phyloP scores from a whole-genome alignment of 805 yeast species.

The Hanseniaspora meyeri region DNA sequence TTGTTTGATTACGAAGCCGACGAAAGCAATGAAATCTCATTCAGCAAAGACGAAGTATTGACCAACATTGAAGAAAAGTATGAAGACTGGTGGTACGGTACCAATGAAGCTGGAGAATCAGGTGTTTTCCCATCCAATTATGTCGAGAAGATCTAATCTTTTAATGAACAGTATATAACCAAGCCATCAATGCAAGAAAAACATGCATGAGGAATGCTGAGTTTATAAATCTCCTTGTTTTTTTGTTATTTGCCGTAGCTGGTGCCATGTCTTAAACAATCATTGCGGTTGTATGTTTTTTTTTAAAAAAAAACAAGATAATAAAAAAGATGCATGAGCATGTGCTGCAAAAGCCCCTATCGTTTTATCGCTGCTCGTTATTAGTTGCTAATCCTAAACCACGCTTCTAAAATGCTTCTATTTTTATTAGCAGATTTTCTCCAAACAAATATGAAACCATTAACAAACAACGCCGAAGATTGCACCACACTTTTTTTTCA shows the following conservation, averaged over 20 bases:
- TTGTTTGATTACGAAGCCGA: slow-evolving; percentile 83
- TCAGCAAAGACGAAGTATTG: slow-evolving; percentile 72
- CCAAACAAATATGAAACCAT: neutral
- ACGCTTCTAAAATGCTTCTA: neutral
- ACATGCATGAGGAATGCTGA: too few species aligned
- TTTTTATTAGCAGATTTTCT: too few species aligned
- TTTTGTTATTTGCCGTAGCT: neutral
- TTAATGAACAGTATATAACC: neutral
- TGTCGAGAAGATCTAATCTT: slow-evolving; percentile 30
- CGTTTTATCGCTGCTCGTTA: neutral
- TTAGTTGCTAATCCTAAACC: too few species aligned
- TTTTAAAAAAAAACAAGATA: too few species aligned
- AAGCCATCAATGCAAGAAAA: neutral
- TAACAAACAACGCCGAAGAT: neutral
- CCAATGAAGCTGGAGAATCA: slow-evolving; percentile 50
- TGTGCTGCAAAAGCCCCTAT: neutral
- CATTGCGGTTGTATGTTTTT: too few species aligned
- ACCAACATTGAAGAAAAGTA: slow-evolving; percentile 76
- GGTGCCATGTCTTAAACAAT: too few species aligned
- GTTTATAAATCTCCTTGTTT: neutral
- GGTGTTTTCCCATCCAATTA: slow-evolving; percentile 89
- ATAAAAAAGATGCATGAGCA: neutral
- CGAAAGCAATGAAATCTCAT: slow-evolving; percentile 82
- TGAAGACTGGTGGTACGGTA: slow-evolving; percentile 97
- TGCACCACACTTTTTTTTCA: neutral